Conservation (phyloP, 2,329 filamentous ascomycete genomes). For the Monosporascus sp. region DNA sequence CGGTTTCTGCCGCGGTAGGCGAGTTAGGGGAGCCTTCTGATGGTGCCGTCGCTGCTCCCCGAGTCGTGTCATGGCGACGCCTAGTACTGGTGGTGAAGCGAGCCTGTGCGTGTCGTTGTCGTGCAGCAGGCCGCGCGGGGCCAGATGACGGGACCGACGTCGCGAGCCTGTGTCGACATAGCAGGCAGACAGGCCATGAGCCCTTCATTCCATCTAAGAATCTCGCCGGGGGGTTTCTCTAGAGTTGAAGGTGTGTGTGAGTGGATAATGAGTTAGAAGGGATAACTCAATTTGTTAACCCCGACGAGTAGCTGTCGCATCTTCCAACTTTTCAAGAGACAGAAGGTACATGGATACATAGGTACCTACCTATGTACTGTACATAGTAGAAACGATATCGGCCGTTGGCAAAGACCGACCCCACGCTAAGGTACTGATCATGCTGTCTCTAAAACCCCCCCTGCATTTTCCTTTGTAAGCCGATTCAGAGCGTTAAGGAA, state of each 20-base stretch:
- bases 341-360: no score
- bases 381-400: background rate
- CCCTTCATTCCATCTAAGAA: constrained; percentile 22
- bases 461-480: no score
- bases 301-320: no score
- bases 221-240: constrained; percentile 1
- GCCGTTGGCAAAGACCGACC: background rate
- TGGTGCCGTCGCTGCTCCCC: background rate
- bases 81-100: background rate
- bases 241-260: background rate
- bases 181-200: constrained; percentile 21
- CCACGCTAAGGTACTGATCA: constrained; percentile 2
- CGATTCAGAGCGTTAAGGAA: no score
- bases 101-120: background rate
- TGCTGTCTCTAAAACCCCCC: constrained; percentile 4
- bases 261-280: no score
- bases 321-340: no score
- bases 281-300: no score
- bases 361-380: no score
- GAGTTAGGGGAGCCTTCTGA: background rate
- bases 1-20: background rate
- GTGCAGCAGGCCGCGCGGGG: background rate
- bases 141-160: constrained; percentile 17
- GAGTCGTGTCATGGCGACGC: background rate
- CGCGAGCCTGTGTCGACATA: constrained; percentile 26